Conservation (phyloP, 129 eudicot species). For the Smallanthus sonchifolius region DNA sequence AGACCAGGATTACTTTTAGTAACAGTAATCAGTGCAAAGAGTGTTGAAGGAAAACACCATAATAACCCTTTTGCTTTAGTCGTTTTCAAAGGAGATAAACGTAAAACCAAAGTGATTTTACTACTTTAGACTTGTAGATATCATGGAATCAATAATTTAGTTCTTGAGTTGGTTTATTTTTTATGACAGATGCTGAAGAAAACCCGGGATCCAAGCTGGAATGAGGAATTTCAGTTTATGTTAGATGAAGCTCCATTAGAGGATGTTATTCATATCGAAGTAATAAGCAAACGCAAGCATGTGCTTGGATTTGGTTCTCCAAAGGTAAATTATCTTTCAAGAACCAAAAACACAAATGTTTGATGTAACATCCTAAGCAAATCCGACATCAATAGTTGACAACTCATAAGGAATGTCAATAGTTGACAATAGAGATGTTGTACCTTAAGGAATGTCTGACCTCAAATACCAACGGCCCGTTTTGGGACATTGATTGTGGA, state of each 20-base stretch:
- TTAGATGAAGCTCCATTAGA: slow-evolving; percentile 57
- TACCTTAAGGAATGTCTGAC: no score
- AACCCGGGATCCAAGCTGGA: slow-evolving; percentile 59
- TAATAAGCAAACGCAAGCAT: slow-evolving; percentile 41
- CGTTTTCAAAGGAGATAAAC: slow-evolving; percentile 50
- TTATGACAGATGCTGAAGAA: slow-evolving; percentile 40
- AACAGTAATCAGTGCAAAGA: slow-evolving; percentile 44
- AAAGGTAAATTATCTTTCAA: slow-evolving; percentile 35
- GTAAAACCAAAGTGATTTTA: slow-evolving; percentile 48
- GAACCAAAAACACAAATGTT: not conserved
- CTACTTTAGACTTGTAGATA: not conserved
- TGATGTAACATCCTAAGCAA: not conserved
- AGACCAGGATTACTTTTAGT: slow-evolving; percentile 47
- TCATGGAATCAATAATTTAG: not conserved
- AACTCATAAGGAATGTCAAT: no score
- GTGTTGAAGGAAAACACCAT: slow-evolving; percentile 58
- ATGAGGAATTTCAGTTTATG: slow-evolving; percentile 61
- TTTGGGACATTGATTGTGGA: no score
- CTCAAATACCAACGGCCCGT: no score
- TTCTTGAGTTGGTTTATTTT: slow-evolving; percentile 4
- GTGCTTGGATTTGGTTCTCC: slow-evolving; percentile 32
- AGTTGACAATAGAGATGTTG: no score
- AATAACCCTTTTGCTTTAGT: slow-evolving; percentile 51
- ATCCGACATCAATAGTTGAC: no score
- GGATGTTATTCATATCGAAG: slow-evolving; percentile 50